phyloP scores from a whole-genome alignment of 2,329 filamentous ascomycete genomes.

The Plenodomus biglobosus region DNA sequence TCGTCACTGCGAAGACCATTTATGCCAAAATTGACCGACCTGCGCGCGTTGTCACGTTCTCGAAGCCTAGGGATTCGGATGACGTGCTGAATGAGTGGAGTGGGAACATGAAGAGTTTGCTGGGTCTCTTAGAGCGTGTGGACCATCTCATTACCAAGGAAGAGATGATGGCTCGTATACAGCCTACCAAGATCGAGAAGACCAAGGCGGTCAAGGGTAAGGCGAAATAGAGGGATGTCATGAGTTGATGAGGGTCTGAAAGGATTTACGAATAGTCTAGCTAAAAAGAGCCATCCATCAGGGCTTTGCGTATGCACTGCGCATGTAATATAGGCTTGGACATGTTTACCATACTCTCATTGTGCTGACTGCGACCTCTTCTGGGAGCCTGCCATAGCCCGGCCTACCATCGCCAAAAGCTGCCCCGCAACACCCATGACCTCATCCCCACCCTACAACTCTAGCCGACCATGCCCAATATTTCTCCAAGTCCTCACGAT shows the following conservation, averaged over 20 bases:
- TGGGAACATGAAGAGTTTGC: conserved; percentile 91
- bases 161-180: conserved; percentile 99
- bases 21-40: conserved; percentile 97
- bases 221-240: conserved; percentile 23
- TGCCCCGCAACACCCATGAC: neutral
- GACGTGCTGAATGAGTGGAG: conserved; percentile 99
- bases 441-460: neutral
- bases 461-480: neutral
- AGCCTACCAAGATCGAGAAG: conserved; percentile 60
- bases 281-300: conserved; percentile 26
- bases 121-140: conserved; percentile 84
- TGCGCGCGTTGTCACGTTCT: conserved; percentile 88
- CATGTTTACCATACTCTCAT: neutral
- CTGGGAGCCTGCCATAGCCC: no score
- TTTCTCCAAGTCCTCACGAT: neutral
- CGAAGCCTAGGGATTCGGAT: conserved; percentile 90
- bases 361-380: no score
- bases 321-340: conserved; percentile 42
- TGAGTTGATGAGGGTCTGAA: conserved; percentile 8
- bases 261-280: conserved; percentile 37
- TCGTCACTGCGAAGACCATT: conserved; percentile 96
- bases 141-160: conserved; percentile 99
- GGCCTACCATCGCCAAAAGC: neutral
- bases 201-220: conserved; percentile 43
- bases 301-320: conserved; percentile 33